A percentile compares a stretch with the other conserved stretches of the same genome.
Evolutionary conservation across 2,329 filamentous ascomycete genomes (phyloP).

Genomic region (Bisporella sp.): DNA sequence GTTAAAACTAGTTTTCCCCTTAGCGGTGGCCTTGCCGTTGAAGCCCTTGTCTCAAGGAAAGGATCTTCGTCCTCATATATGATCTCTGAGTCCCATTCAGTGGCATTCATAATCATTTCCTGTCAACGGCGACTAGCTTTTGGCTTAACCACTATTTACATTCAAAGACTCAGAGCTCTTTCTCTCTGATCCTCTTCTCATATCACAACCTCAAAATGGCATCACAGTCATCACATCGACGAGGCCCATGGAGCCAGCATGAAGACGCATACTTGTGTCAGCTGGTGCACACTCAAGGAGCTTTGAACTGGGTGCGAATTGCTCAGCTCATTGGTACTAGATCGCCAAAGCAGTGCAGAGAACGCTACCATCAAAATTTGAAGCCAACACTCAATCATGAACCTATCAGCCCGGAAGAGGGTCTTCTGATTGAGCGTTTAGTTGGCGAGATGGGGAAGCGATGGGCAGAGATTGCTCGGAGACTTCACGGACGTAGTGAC

Average conservation of each 20-base stretch:
- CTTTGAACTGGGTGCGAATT: constrained; percentile 87
- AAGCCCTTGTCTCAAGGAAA: neutral
- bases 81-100: constrained; percentile 1
- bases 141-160: neutral
- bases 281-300: constrained; percentile 64
- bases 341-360: constrained; percentile 89
- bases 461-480: constrained; percentile 88
- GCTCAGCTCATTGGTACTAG: constrained; percentile 67
- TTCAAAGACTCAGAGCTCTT: neutral
- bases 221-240: constrained; percentile 51
- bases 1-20: neutral
- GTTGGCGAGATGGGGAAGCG: constrained; percentile 75
- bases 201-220: constrained; percentile 15
- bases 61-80: constrained; percentile 1
- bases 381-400: constrained; percentile 69
- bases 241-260: constrained; percentile 76
- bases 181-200: neutral
- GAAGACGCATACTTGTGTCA: constrained; percentile 68
- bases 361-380: constrained; percentile 90
- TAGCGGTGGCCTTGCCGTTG: constrained; percentile 1
- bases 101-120: constrained; percentile 1
- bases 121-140: constrained; percentile 4
- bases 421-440: constrained; percentile 66
- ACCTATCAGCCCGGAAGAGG: constrained; percentile 66
- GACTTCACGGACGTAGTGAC: constrained; percentile 78